Base-by-base conservation (phyloP, 2,329 filamentous ascomycete species). In the Periconia sp. region DNA sequence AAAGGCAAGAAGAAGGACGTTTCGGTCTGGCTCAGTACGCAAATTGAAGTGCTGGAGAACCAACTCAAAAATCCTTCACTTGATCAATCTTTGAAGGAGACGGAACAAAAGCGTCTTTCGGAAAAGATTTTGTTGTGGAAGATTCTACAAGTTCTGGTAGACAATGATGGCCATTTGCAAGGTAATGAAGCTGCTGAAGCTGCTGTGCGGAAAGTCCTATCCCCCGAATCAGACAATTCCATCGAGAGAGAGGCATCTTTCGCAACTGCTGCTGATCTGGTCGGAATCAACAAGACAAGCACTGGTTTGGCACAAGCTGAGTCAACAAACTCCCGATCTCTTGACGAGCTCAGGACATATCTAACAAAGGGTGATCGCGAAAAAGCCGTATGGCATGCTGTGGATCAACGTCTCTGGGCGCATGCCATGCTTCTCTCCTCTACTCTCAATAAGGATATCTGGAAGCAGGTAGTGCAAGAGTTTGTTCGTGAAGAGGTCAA, bases 1-100 rank as follows among this genome's bases (percentile, higher is more conserved):
- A 97, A 97, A 70, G 86, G 87, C 1, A 97, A 96, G 80, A 99
- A 99, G 81, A 99, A 97, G 77, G 93, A 99, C 50, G 84, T 91
- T 0, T 64, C 92, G 42, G 75, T 85, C 1, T 99, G 95, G 94
- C 79, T 99, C 43, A 83, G 81, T 5, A 79, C 82, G 54, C 91
- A 88, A 49, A 93, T 97, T 52, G 87, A 90, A 37, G 77, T 78
- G 1, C 76, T 97, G 35, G 90, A 95, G 68, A 83, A 70, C 47
- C 69, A 75, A 33, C 59, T 74, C 3, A 74, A 80, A 10, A 61
- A 56, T 42, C 63, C 80, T 75, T 50, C 70, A 77, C 48, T 84
- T 77, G 45, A 82, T 76, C 61, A 76, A 75, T 68, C 79, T 77
- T 31, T 80, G 79, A 31, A 69, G 82, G 17, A 82, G 80, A 7